Evolutionary conservation across 345 rosid species (phyloP), one percentile per base, ranked within the genome.

Genomic region (Trapa incisa): DNA sequence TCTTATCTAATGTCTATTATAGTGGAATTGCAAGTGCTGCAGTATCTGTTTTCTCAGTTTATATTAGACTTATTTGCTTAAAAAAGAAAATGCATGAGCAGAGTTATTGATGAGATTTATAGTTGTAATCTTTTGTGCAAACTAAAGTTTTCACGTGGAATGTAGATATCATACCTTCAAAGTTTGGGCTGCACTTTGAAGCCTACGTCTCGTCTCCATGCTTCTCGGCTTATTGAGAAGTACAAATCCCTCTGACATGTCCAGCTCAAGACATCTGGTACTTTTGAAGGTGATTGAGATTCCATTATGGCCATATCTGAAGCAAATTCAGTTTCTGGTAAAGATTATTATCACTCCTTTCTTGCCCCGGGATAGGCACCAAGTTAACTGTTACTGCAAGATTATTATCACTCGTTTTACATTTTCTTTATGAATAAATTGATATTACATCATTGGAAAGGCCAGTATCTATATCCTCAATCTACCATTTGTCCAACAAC

Each of bases 201-300:
- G 52, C 97, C 98, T 41, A 76, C 94, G 66, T 93, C 98, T 52
- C 89, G 96, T 68, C 97, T 90, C 70, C 96, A 93, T 80, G 97
- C 96, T 32, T 93, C 90, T 17, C 85, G 79, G 64, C 74, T 93
- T 82, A 93, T 93, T 29, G 97, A 93, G 76, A 97, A 83, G 75
- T 93, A 90, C 80, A 93, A 90, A 71, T 82, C 94, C 15, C 63
- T 90, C 41, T 93, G 81, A 93, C 22, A 41, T 2, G 12, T n/a
- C 32, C 45, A 41, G 67, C 3, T 41, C 9, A 17, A 37, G 38
- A 5, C 29, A 37, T 2, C 4, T 15, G 4, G 0, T 1, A 10
- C 4, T 33, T 39, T 42, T 37, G n/a, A 39, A 38, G 66, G 45
- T 64, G 66, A 9, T 37, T 64, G 66, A 6, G 22, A 39, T 15